phyloP scores from a whole-genome alignment of 192 early-diverging fungal genomes.

The Coemansia sp. region DNA sequence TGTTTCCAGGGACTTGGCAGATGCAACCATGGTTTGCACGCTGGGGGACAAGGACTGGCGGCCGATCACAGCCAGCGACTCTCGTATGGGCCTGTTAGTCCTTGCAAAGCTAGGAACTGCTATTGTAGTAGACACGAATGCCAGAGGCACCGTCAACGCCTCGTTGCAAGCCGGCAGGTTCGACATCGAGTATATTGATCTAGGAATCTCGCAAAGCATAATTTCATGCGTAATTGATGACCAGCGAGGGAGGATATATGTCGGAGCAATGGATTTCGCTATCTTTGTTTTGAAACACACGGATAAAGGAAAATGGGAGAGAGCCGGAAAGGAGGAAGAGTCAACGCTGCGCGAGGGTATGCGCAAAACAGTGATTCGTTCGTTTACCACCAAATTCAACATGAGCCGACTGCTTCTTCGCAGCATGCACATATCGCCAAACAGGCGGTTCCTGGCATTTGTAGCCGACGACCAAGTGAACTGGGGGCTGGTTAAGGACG shows the following conservation, averaged over 20 bases:
- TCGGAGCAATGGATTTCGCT: conserved; percentile 32
- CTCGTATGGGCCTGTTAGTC: conserved; percentile 7
- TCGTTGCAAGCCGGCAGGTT: background rate
- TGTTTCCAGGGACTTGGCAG: conserved; percentile 15
- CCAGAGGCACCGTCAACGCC: background rate
- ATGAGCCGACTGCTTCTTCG: conserved; percentile 38
- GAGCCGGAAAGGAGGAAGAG: conserved; percentile 21
- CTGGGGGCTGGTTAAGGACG: conserved; percentile 33
- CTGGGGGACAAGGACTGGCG: conserved; percentile 36
- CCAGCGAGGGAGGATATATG: conserved; percentile 20
- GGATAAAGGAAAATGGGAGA: conserved; percentile 12
- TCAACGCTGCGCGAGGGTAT: conserved; percentile 21
- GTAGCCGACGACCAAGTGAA: conserved; percentile 41
- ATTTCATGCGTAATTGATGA: conserved; percentile 40
- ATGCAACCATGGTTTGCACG: conserved; percentile 5
- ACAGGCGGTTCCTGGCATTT: conserved; percentile 37
- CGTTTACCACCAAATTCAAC: conserved; percentile 53
- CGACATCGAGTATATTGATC: conserved; percentile 11
- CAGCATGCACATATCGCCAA: conserved; percentile 30
- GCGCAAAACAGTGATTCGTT: conserved; percentile 33
- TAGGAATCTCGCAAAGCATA: conserved; percentile 33
- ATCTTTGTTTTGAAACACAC: conserved; percentile 21
- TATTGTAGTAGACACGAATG: conserved; percentile 20
- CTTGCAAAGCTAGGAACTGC: conserved; percentile 40
- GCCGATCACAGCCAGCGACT: conserved; percentile 29